Conservation (phyloP, 176 grass and related monocot genomes). For the Bolboschoenus planiculmis region DNA sequence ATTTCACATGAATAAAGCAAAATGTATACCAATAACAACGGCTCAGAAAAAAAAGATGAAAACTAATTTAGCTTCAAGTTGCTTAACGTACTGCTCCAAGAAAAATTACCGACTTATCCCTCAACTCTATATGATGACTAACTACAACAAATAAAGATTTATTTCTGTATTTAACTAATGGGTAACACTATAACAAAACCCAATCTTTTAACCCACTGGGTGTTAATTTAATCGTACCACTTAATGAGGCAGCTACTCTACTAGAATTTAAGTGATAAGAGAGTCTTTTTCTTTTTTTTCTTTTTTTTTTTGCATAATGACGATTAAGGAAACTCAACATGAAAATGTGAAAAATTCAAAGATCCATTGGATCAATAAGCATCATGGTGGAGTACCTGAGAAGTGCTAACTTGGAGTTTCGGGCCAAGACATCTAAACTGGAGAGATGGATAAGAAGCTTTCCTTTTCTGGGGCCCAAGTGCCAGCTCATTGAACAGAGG, state of each 20-base stretch:
- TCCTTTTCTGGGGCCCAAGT: constrained; percentile 81
- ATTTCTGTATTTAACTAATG: too few species aligned
- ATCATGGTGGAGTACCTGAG: constrained; percentile 46
- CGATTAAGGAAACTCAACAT: not conserved
- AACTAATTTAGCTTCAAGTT: too few species aligned
- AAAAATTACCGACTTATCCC: too few species aligned
- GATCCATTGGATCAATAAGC: not conserved
- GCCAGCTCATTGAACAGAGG: constrained; percentile 82
- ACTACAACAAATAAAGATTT: too few species aligned
- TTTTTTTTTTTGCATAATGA: not conserved
- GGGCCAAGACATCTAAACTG: constrained; percentile 90
- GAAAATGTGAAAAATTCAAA: not conserved
- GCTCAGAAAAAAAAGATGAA: too few species aligned
- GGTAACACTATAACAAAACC: too few species aligned
- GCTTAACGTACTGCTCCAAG: too few species aligned
- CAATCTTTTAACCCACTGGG: not conserved
- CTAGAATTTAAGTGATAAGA: not conserved
- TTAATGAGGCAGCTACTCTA: not conserved
- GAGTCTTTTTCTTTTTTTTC: too few species aligned
- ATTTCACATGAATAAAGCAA: too few species aligned
- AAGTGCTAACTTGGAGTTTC: constrained; percentile 81
- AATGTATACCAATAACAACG: too few species aligned
- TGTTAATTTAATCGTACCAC: not conserved
- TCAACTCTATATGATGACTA: too few species aligned
- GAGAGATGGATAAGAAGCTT: constrained; percentile 61